Evolutionary conservation across 2,329 filamentous ascomycete genomes (phyloP).

Genomic region (Aspergillus pseudotamarii): DNA sequence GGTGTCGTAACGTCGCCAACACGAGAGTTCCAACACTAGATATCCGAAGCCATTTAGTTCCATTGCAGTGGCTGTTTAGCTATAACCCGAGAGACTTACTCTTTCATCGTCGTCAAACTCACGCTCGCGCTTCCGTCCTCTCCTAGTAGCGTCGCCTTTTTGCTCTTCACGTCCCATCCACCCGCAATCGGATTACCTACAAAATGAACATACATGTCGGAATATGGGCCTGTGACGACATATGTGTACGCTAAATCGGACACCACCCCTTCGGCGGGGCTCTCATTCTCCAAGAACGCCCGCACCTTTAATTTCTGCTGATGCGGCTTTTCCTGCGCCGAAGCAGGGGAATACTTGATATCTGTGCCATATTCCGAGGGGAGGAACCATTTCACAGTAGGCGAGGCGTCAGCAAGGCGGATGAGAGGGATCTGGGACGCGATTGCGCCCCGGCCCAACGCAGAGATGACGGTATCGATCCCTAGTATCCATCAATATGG

Average conservation of each 20-base stretch:
- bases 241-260: slow-evolving; percentile 65
- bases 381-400: slow-evolving; percentile 64
- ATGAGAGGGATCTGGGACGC: slow-evolving; percentile 65
- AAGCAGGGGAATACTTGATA: slow-evolving; percentile 62
- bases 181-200: slow-evolving; percentile 50
- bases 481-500: slow-evolving; percentile 30
- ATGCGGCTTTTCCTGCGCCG: slow-evolving; percentile 65
- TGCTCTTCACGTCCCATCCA: slow-evolving; percentile 60
- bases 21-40: slow-evolving; percentile 67
- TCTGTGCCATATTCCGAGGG: slow-evolving; percentile 71
- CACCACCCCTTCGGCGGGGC: slow-evolving; percentile 28
- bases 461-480: slow-evolving; percentile 67
- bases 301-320: slow-evolving; percentile 72
- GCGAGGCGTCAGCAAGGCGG: slow-evolving; percentile 57
- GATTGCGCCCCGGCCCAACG: slow-evolving; percentile 66
- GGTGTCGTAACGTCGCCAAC: slow-evolving; percentile 62
- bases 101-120: slow-evolving; percentile 70
- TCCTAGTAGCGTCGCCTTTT: slow-evolving; percentile 63
- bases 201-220: slow-evolving; percentile 63
- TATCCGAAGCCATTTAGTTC: not conserved
- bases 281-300: slow-evolving; percentile 53
- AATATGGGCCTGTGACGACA: slow-evolving; percentile 70
- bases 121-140: slow-evolving; percentile 61
- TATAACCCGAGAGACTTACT: slow-evolving; percentile 53
- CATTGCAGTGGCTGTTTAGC: not conserved